Base-by-base conservation (phyloP, 1,284 basidiomycete genomes). In the Rugosomyces carneus region DNA sequence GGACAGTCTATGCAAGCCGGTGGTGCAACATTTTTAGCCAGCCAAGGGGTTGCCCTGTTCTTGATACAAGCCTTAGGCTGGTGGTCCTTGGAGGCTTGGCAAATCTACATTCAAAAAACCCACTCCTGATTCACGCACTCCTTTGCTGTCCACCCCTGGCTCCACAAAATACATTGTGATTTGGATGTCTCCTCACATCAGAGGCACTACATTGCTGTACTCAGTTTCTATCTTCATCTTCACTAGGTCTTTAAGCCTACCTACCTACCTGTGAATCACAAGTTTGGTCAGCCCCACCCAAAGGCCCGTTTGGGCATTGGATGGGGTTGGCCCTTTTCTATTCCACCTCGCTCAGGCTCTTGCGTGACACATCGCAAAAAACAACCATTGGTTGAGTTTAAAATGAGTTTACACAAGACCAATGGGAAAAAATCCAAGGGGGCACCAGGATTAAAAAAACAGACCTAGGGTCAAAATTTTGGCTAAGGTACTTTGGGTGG, bases 71-170 rank as follows among this genome's bases (percentile, higher is more conserved):
- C 44, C n/a, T 11, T n/a, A 16, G 44, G 44, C 7, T 9, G 15
- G 13, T 47, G 45, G 45, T 36, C 40, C 4, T 42, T 35, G 1
- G 29, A 38, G 5, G 8, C 40, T 3, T 47, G 20, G 4, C 40
- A 47, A 15, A 20, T 31, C 9, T 47, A 47, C 37, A 43, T 47
- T 5, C 10, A 35, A 47, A 47, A 16, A 41, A 32, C 24, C 45
- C 40, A 6, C 18, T 42, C 6, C 34, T 47, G 3, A 24, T 47
- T n/a, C 39, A 47, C 4, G 35, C 40, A n/a, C n/a, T n/a, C n/a
- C n/a, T 13, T 27, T 45, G 21, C 21, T 23, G 4, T 23, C 4
- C 21, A 3, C 21, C n/a, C n/a, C n/a, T 4, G 7, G 7, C 21
- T 3, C 7, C 7, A n/a, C 21, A 23, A 23, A 2, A 29, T 29